Percentiles rank a stretch among this genome's conserved stretches.
These are phyloP conservation scores for Lactuca sativa DNA, from an alignment of 129 eudicot genomes.

Conservation along the genomic window DNA sequence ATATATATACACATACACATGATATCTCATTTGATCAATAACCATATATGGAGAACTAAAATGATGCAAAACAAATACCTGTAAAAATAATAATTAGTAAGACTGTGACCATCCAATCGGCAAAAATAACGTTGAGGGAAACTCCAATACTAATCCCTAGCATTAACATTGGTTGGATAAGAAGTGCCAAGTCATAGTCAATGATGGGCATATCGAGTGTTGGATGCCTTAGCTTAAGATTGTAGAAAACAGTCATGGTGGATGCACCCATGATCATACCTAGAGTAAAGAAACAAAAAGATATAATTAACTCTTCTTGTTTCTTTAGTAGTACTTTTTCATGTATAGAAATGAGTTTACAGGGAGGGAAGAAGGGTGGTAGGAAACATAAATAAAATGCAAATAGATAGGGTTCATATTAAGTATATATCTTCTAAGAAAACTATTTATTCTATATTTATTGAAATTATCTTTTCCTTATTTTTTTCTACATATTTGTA, in stretches of 20 bases:
- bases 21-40: conserved; percentile 7
- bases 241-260: conserved; percentile 74
- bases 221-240: conserved; percentile 88
- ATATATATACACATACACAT: too few species aligned
- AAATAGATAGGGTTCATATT: too few species aligned
- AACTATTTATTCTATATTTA: too few species aligned
- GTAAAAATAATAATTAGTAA: conserved; percentile 76
- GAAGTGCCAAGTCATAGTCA: conserved; percentile 89
- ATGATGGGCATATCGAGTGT: conserved; percentile 89
- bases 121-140: conserved; percentile 76
- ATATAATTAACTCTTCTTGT: too few species aligned
- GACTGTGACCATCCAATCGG: conserved; percentile 98
- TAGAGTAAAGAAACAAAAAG: conserved; percentile 12
- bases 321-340: too few species aligned
- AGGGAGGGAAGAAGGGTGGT: too few species aligned
- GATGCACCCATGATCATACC: conserved; percentile 99
- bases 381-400: too few species aligned
- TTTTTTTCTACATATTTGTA: too few species aligned
- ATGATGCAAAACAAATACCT: conserved; percentile 36
- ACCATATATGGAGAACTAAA: not conserved
- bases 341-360: too few species aligned
- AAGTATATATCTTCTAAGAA: too few species aligned
- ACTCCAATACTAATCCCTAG: conserved; percentile 93
- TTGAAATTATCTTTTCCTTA: too few species aligned
- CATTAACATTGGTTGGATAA: conserved; percentile 97